A percentile compares a stretch with the other conserved stretches of the same genome.
Conservation (phyloP, 2,329 filamentous ascomycete genomes). For the Herpomyces periplanetae region DNA sequence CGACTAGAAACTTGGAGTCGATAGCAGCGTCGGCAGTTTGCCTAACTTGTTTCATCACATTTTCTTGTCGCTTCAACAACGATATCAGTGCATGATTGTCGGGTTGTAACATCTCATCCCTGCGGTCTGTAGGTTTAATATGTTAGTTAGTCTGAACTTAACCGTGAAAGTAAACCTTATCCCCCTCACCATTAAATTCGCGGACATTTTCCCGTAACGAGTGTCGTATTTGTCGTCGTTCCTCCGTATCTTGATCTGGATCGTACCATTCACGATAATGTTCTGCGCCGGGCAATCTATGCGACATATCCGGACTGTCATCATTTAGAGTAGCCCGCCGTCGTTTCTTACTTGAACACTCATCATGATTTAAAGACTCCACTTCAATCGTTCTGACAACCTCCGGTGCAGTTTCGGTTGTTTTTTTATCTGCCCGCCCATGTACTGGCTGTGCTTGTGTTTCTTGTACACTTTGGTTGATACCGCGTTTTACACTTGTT, state of each 20-base stretch:
- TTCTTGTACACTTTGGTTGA: too few relatives aligned
- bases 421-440: too few relatives aligned
- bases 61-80: conserved; percentile 20
- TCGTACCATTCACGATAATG: conserved; percentile 27
- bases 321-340: too few relatives aligned
- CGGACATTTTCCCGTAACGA: conserved; percentile 24
- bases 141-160: conserved; percentile 2
- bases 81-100: conserved; percentile 24
- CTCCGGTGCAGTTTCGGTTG: too few relatives aligned
- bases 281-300: too few relatives aligned
- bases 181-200: conserved; percentile 14
- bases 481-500: too few relatives aligned
- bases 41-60: conserved; percentile 25
- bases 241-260: conserved; percentile 35
- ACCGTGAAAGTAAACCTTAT: conserved; percentile 1
- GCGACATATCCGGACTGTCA: too few relatives aligned
- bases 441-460: too few relatives aligned
- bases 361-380: too few relatives aligned
- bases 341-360: too few relatives aligned
- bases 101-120: conserved; percentile 24
- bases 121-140: conserved; percentile 17
- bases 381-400: too few relatives aligned
- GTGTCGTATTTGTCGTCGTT: conserved; percentile 28
- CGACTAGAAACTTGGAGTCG: conserved; percentile 52
- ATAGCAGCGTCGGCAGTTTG: conserved; percentile 69